Conservation (phyloP, 164 flowering plant species). For the Tetracentron sinense region DNA sequence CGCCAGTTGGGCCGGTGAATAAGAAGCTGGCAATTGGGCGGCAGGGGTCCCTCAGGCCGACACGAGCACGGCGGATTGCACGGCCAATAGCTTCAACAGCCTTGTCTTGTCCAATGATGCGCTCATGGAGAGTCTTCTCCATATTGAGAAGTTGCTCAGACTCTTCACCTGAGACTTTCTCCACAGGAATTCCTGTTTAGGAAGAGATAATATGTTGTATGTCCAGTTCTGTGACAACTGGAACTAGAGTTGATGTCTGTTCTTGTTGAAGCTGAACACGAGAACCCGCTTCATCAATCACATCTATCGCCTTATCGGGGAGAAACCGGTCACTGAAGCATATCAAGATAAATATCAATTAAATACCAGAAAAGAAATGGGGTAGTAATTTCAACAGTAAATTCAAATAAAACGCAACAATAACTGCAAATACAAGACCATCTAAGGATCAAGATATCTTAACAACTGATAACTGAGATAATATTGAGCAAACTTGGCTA, state of each 20-base stretch:
- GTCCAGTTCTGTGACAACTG: constrained; percentile 72
- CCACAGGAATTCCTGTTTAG: constrained; percentile 92
- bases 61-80: constrained; percentile 91
- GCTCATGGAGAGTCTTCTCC: constrained; percentile 79
- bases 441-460: too few relatives aligned
- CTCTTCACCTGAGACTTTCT: constrained; percentile 77
- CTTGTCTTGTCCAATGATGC: constrained; percentile 89
- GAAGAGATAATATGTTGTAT: constrained; percentile 74
- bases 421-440: too few relatives aligned
- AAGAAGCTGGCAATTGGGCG: constrained; percentile 91
- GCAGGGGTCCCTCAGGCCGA: constrained; percentile 80
- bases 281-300: constrained; percentile 52
- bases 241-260: constrained; percentile 61
- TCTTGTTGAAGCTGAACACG: constrained; percentile 6
- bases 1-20: constrained; percentile 89
- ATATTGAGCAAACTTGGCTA: too few relatives aligned
- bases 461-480: too few relatives aligned
- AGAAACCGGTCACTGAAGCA: constrained; percentile 45
- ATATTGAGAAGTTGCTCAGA: constrained; percentile 85
- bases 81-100: constrained; percentile 88
- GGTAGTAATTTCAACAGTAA: too few relatives aligned
- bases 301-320: constrained; percentile 97
- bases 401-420: constrained; percentile 1
- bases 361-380: too few relatives aligned
- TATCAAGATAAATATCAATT: too few relatives aligned